Evolutionary conservation across 305 asterid species (phyloP), one percentile per base, ranked within the genome.

Genomic region (Striga hermonthica): DNA sequence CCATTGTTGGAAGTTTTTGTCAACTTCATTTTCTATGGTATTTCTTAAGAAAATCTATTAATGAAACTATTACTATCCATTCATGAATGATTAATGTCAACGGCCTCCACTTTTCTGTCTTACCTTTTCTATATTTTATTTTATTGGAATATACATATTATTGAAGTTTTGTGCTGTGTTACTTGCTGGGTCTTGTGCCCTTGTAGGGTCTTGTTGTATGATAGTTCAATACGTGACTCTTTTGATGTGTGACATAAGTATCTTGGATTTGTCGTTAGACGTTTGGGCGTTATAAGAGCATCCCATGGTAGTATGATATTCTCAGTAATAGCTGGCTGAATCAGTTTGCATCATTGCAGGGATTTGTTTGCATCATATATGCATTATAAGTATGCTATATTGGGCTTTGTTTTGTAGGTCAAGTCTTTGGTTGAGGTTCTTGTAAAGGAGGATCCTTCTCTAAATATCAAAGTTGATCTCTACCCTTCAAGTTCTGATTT

Each of bases 391-490:
- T 34, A 61, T 66, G 53, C 65, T 67, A 49, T 38, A 40, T 35
- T 69, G 47, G 14, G 58, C 67, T 47, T 77, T 74, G 70, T 68
- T 70, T 68, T 40, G 60, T 84, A 87, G 96, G 82, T 74, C 63
- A 60, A 70, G 57, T 37, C 62, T 50, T 81, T 59, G 76, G 81
- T 75, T 74, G 74, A 67, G 66, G 69, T 52, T 78, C 69, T 67
- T 68, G 84, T 71, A 62, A 61, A 68, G 71, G 78, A 75, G 72
- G 82, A 74, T 60, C 89, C 95, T 37, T 76, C 84, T 72, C 76
- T 92, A 66, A 79, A 72, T 72, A 76, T 87, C 74, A 83, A 80
- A 79, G 73, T 84, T 78, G 91, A 87, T 68, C 77, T 87, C 65
- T 77, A 82, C 9, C 80, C 86, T 59, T 66, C 81, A 53, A 79